A percentile compares a stretch with the other conserved stretches of the same genome.
Conservation (phyloP, 495 filamentous ascomycete genomes). For the Extremus antarcticus region DNA sequence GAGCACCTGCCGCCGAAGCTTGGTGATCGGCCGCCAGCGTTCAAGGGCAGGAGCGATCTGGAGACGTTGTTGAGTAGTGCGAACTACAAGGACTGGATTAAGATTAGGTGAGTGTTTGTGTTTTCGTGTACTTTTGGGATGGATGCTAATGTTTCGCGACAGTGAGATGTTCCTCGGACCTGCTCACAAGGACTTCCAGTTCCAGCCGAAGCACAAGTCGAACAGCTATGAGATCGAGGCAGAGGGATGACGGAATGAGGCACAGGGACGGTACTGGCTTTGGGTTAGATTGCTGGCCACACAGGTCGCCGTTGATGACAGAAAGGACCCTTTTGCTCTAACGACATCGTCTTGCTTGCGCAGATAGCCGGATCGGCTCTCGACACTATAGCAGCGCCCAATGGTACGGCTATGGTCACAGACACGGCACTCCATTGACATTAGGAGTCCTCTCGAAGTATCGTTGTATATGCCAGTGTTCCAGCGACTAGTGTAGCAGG, state of each 20-base stretch:
- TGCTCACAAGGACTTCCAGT: constrained; percentile 78
- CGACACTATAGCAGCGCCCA: too few species aligned
- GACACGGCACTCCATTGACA: too few species aligned
- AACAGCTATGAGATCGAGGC: constrained; percentile 63
- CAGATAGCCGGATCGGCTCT: too few species aligned
- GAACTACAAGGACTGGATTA: constrained; percentile 96
- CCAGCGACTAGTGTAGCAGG: too few species aligned
- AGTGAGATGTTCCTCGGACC: constrained; percentile 98
- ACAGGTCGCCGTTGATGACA: too few species aligned
- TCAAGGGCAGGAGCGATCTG: constrained; percentile 71
- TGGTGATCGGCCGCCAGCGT: constrained; percentile 78
- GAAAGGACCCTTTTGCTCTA: too few species aligned
- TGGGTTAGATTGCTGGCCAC: too few species aligned
- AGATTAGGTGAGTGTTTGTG: constrained; percentile 65
- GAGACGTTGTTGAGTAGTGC: constrained; percentile 81
- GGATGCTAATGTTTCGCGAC: not conserved
- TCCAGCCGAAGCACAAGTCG: constrained; percentile 97
- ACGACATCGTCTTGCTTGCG: too few species aligned
- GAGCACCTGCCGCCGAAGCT: constrained; percentile 77
- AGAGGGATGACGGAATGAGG: constrained; percentile 51
- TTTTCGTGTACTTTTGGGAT: not conserved
- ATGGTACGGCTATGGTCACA: too few species aligned
- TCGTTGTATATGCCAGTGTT: too few species aligned
- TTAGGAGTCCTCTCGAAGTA: too few species aligned
- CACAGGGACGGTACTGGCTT: too few species aligned